Percentiles rank a stretch among this genome's conserved stretches.
Conservation (phyloP, 352 stramenopile species). For the Pythium phragmitis region DNA sequence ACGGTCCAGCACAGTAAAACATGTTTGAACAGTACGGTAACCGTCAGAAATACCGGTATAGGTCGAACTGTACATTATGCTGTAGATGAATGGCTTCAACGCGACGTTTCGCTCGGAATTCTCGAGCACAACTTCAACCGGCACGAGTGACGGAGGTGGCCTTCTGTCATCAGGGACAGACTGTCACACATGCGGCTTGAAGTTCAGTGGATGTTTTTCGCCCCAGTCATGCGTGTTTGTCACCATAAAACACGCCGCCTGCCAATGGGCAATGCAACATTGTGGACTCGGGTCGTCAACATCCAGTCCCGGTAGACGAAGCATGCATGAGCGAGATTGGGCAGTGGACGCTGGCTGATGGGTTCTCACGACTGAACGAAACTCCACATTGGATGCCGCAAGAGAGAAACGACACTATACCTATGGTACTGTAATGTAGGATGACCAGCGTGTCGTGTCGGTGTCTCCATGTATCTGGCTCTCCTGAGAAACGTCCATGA, state of each 20-base stretch:
- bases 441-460: too few species aligned
- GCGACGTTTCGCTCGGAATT: slow-evolving; percentile 5
- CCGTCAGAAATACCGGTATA: too few species aligned
- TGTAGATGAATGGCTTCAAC: slow-evolving; percentile 31
- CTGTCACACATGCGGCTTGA: neutral
- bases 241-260: too few species aligned
- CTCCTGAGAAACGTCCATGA: neutral
- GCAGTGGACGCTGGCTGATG: neutral
- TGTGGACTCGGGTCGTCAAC: too few species aligned
- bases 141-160: neutral
- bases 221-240: too few species aligned
- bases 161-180: neutral
- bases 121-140: slow-evolving; percentile 8
- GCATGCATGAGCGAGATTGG: too few species aligned
- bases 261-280: too few species aligned
- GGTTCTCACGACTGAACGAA: neutral
- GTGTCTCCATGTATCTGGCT: neutral
- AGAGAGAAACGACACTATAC: neutral
- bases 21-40: too few species aligned
- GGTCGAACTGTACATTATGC: slow-evolving; percentile 1
- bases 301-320: too few species aligned
- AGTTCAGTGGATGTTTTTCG: too few species aligned
- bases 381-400: neutral
- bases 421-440: neutral
- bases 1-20: neutral